phyloP scores from a whole-genome alignment of 306 rosid species.

The Ormosia emarginata region DNA sequence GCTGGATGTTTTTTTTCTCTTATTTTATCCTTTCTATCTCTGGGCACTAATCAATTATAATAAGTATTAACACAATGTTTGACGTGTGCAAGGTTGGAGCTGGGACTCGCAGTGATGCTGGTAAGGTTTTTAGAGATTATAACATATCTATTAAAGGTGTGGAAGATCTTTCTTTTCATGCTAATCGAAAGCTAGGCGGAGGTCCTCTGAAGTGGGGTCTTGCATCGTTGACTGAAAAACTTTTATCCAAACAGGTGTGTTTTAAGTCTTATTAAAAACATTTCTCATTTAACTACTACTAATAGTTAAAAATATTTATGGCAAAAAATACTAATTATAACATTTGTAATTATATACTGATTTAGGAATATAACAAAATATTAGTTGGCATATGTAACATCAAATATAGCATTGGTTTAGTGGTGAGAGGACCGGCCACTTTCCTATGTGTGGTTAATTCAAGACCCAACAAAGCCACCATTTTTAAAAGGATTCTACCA shows the following conservation, averaged over 20 bases:
- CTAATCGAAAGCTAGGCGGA: slow-evolving; percentile 68
- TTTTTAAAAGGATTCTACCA: background rate
- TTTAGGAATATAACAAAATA: no score
- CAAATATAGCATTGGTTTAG: background rate
- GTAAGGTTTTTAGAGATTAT: slow-evolving; percentile 72
- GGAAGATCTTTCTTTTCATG: slow-evolving; percentile 65
- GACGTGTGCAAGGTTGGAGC: slow-evolving; percentile 64
- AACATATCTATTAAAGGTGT: slow-evolving; percentile 58
- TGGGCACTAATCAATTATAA: background rate
- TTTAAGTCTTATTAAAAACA: background rate
- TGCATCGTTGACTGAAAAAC: slow-evolving; percentile 61
- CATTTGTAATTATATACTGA: background rate
- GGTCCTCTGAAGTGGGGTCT: slow-evolving; percentile 58
- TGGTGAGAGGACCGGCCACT: background rate
- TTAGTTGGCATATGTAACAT: background rate
- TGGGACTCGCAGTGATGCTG: slow-evolving; percentile 64
- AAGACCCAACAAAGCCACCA: background rate
- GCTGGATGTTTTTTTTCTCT: background rate
- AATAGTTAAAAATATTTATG: background rate
- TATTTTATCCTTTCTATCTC: background rate
- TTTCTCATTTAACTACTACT: background rate
- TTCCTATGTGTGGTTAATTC: background rate
- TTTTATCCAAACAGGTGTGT: slow-evolving; percentile 68
- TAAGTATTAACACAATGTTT: slow-evolving; percentile 7
- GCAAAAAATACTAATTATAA: background rate